Base-by-base conservation (phyloP, 2,329 filamentous ascomycete species). In the Tolypocladium paradoxum region DNA sequence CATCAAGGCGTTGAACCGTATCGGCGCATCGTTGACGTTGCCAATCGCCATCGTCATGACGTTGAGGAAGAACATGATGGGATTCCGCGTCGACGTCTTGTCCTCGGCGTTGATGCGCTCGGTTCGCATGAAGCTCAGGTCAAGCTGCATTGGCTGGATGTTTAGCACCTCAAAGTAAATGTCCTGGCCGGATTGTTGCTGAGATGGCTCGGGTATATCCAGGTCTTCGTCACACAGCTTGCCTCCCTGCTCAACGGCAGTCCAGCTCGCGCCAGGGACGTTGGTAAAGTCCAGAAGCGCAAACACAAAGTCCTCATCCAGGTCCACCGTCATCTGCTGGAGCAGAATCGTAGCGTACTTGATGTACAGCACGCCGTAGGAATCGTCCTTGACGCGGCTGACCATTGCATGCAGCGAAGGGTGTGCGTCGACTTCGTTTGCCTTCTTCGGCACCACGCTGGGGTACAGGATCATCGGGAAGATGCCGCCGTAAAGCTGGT, bases 31-130 rank as follows among this genome's bases (percentile, higher is more conserved):
- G 63, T 99, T 99, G 75, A 99, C 90, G 63, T 99, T 99, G 58
- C 93, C 93, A 63, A 99, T 93, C 16, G 93, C 95, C 93, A 99
- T 99, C 0, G 95, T 97, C 76, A 99, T 84, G 60, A 97, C 89
- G 65, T 99, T 97, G 68, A 97, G 84, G 66, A 96, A 91, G 74
- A 97, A 99, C 91, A 97, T 97, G 68, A 99, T 79, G 0, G 95
- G 95, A 65, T 96, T 99, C 43, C 82, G 84, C 1, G 90, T 90
- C 16, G 89, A 90, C 48, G 90, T 87, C 61, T 93, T 95, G 68
- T 97, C 91, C 67, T 97, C 92, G 2, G 89, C 92, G 59, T 99
- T 99, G 72, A 99, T 87, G 12, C 90, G 84, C 68, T 99, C 93
- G 0, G 93, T 99, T 22, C 93, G 86, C 68, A 99, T 95, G 65